A percentile compares a stretch with the other conserved stretches of the same genome.
Evolutionary conservation across 257 asterid genomes (phyloP).

Genomic region (Solanum chilense): DNA sequence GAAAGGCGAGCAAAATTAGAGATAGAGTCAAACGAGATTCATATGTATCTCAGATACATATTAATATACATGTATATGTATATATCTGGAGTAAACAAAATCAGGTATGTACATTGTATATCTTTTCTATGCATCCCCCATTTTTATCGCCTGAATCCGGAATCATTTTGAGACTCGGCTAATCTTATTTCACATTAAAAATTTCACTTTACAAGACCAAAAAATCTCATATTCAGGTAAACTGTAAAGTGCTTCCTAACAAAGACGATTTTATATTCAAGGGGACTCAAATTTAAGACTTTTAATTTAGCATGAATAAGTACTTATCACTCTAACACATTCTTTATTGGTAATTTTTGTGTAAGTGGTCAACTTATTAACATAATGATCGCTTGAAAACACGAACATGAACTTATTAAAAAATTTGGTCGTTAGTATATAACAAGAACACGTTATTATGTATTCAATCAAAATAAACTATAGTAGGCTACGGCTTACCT

Average conservation of each 20-base stretch:
- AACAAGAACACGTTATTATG: too few relatives aligned
- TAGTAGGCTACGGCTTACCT: neutral
- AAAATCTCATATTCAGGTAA: accelerated
- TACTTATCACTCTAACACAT: neutral
- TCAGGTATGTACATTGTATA: neutral
- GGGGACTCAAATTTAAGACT: accelerated
- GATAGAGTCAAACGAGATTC: too few relatives aligned
- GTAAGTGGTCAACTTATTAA: neutral
- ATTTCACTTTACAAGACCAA: too few relatives aligned
- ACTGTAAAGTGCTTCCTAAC: accelerated
- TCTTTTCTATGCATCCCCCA: neutral
- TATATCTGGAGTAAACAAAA: neutral
- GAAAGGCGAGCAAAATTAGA: too few relatives aligned
- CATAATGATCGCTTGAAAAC: neutral
- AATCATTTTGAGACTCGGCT: neutral
- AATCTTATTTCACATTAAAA: neutral
- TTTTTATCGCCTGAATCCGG: neutral
- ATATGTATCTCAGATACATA: too few relatives aligned
- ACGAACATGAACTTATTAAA: neutral
- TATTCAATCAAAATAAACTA: too few relatives aligned
- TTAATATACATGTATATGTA: too few relatives aligned
- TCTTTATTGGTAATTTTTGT: accelerated
- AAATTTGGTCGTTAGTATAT: too few relatives aligned
- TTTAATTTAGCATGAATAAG: accelerated
- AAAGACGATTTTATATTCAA: too few relatives aligned